A percentile compares a stretch with the other conserved stretches of the same genome.
phyloP scores from a whole-genome alignment of 805 yeast species.

The Lipomyces sp. region DNA sequence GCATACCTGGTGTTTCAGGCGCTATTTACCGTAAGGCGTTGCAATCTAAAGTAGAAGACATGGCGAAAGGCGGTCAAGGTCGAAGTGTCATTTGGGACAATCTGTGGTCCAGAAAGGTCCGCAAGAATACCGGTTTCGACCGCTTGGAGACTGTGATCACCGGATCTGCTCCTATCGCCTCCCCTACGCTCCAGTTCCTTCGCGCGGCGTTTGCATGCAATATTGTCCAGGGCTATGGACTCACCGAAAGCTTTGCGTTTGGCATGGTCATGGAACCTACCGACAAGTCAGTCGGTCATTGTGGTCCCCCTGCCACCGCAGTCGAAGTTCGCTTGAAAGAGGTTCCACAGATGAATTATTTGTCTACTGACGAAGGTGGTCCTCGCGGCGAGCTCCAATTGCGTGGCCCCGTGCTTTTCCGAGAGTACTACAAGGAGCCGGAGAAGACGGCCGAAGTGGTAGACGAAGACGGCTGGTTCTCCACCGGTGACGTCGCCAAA shows the following conservation, averaged over 20 bases:
- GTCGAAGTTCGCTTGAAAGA: slow-evolving; percentile 60
- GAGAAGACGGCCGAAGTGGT: slow-evolving; percentile 54
- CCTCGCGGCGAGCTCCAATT: slow-evolving; percentile 58
- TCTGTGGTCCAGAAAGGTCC: slow-evolving; percentile 46
- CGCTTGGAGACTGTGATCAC: slow-evolving; percentile 42
- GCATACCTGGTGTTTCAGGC: slow-evolving; percentile 48
- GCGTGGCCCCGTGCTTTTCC: slow-evolving; percentile 63
- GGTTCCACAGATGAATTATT: slow-evolving; percentile 60
- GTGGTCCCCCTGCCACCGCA: slow-evolving; percentile 57
- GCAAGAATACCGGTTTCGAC: slow-evolving; percentile 48
- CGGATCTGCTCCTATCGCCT: slow-evolving; percentile 72
- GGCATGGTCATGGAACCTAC: slow-evolving; percentile 38
- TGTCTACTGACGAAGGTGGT: slow-evolving; percentile 43
- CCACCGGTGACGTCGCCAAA: slow-evolving; percentile 52
- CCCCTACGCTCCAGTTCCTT: slow-evolving; percentile 57
- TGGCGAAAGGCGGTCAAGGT: slow-evolving; percentile 42
- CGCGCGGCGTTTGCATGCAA: slow-evolving; percentile 57
- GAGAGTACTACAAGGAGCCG: slow-evolving; percentile 53
- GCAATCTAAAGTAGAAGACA: slow-evolving; percentile 41
- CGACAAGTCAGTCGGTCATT: slow-evolving; percentile 52
- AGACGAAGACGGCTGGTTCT: slow-evolving; percentile 44
- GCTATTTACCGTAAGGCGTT: slow-evolving; percentile 41
- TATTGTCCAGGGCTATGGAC: slow-evolving; percentile 58
- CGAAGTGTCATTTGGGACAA: slow-evolving; percentile 41
- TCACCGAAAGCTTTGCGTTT: slow-evolving; percentile 31